Percentiles rank a stretch among this genome's conserved stretches.
phyloP scores from a whole-genome alignment of 768 basidiomycete genomes.

The Russula vinacea region DNA sequence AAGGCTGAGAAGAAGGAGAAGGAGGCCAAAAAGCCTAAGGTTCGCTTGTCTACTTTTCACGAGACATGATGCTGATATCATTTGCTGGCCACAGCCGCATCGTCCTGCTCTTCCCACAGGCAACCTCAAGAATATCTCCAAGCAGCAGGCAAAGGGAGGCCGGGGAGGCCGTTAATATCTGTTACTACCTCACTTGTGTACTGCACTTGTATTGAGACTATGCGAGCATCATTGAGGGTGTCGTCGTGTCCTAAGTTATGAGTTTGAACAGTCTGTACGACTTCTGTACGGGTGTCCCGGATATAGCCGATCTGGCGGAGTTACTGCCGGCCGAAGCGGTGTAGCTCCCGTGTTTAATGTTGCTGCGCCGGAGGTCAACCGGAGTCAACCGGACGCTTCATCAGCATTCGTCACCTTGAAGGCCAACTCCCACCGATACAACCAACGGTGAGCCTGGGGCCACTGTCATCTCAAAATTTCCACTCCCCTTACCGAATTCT shows the following conservation, averaged over 20 bases:
- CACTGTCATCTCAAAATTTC: background rate
- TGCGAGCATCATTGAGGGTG: conserved; percentile 1
- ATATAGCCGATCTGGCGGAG: background rate
- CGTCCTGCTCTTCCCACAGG: conserved; percentile 49
- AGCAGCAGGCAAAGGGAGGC: conserved; percentile 94
- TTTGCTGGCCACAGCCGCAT: conserved; percentile 45
- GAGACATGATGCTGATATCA: background rate
- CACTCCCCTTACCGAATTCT: background rate
- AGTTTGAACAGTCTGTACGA: background rate
- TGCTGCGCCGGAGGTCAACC: conserved; percentile 9
- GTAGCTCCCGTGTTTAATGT: conserved; percentile 6
- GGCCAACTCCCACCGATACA: conserved; percentile 9
- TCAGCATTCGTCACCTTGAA: conserved; percentile 14
- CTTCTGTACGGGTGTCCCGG: background rate
- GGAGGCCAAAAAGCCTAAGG: conserved; percentile 87
- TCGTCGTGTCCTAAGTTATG: background rate
- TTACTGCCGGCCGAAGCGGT: conserved; percentile 17
- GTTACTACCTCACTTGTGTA: conserved; percentile 13
- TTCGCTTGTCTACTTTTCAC: conserved; percentile 37
- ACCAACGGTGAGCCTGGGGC: conserved; percentile 25
- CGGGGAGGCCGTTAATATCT: conserved; percentile 64
- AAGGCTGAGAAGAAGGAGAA: conserved; percentile 97
- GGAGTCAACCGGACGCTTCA: background rate
- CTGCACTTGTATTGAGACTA: conserved; percentile 22
- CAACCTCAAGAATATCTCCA: conserved; percentile 78